Base-by-base conservation (phyloP, 208 protist species). In the Acanthamoeba healyi region DNA sequence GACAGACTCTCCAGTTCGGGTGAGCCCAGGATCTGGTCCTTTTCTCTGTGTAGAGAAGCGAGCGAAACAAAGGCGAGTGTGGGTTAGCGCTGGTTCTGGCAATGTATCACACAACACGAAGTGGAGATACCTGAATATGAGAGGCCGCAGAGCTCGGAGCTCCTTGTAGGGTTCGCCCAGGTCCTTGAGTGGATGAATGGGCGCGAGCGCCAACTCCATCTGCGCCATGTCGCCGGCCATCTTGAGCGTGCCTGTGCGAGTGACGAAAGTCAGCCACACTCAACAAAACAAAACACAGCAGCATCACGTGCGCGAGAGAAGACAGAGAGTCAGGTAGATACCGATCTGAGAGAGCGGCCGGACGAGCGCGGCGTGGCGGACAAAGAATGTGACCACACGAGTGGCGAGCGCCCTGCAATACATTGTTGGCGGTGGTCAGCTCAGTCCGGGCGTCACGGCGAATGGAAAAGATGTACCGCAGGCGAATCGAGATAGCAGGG, bases 101-200 rank as follows among this genome's bases (percentile, higher is more conserved):
- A 10, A 36, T 26, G 29, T 29, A 29, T 7, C 29, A 26, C 7
- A 36, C 61, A 7, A 26, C 61, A 26, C 7, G 7, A 70, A 36
- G 26, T 29, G 19, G 15, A 15, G 49, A 34, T 29, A 70, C 61
- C 61, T 7, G 29, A 70, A 70, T 6, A 84, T 56, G 74, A 84
- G 74, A 9, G 74, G 74, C n/a, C 74, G 36, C 7, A 90, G n/a
- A 5, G 51, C 40, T 7, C 82, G 38, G 26, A 90, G 32, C 38
- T 90, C 82, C 49, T 90, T 90, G 82, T 90, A 90, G 9, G 82
- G 82, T 6, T n/a, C 49, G n/a, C 82, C 82, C 38, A 90, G 10
- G n/a, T 90, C 82, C 29, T 65, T 90, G 32, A 90, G 82, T 67
- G 82, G 32, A 7, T 84, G 42, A 29, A 90, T 56, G 51, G 82